These are phyloP conservation scores for Monilinia fructicola DNA, from an alignment of 2,329 filamentous ascomycete species.

Conservation along the genomic window DNA sequence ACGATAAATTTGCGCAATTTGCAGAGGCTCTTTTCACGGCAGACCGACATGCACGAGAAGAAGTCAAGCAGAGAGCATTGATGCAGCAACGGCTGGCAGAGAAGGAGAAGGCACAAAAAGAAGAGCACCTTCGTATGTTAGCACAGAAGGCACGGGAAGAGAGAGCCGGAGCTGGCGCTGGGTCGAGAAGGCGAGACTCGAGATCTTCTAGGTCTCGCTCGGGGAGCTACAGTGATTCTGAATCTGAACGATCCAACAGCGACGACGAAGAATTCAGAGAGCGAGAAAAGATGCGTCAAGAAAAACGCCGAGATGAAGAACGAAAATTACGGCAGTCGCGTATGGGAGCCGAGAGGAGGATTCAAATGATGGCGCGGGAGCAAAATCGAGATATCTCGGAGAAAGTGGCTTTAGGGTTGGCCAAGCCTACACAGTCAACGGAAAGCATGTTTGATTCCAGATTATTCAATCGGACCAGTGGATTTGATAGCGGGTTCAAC, in stretches of 20 bases:
- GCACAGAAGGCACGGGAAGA: conserved; percentile 92
- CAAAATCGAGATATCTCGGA: conserved; percentile 97
- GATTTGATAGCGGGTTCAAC: conserved; percentile 90
- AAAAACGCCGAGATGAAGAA: conserved; percentile 79
- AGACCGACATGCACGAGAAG: conserved; percentile 90
- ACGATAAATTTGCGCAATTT: conserved; percentile 97
- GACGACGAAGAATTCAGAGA: conserved; percentile 70
- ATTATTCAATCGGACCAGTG: conserved; percentile 89
- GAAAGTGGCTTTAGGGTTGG: conserved; percentile 90
- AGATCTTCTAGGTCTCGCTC: conserved; percentile 44
- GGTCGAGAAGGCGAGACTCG: conserved; percentile 42
- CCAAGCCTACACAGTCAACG: conserved; percentile 87
- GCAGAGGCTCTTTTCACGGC: conserved; percentile 92
- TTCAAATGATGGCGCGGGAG: conserved; percentile 91
- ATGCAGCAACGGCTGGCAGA: conserved; percentile 97
- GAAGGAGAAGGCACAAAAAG: conserved; percentile 93
- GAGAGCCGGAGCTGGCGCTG: conserved; percentile 55
- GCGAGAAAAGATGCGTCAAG: conserved; percentile 73
- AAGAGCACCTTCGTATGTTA: conserved; percentile 82
- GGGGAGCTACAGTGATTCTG: conserved; percentile 54
- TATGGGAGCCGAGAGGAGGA: conserved; percentile 89
- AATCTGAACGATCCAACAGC: conserved; percentile 44
- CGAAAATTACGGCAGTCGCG: conserved; percentile 87
- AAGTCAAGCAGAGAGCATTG: conserved; percentile 84
- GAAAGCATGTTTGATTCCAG: conserved; percentile 98